phyloP scores from a whole-genome alignment of 176 grass and related monocot genomes.

The Melocanna baccifera region DNA sequence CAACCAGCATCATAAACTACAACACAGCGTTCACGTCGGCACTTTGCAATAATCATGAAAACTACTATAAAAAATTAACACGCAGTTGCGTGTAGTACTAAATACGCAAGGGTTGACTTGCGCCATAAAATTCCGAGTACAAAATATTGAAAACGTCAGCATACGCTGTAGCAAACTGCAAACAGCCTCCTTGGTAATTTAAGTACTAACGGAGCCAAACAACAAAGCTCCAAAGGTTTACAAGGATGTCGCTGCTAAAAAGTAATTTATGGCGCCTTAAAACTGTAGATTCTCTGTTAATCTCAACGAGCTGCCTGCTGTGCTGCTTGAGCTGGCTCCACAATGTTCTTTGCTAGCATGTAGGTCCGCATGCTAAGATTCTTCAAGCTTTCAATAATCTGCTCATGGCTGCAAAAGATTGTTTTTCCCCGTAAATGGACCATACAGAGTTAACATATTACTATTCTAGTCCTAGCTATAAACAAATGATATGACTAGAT shows the following conservation, averaged over 20 bases:
- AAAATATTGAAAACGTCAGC: not conserved
- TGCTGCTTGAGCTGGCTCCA: constrained; percentile 79
- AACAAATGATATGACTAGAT: not conserved
- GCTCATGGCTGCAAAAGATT: constrained; percentile 66
- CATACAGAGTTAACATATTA: not conserved
- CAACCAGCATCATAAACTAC: not conserved
- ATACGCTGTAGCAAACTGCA: not conserved
- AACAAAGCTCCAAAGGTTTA: not conserved
- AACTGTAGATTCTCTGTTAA: not conserved
- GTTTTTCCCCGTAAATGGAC: not conserved
- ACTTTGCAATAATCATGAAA: not conserved
- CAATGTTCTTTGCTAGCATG: constrained; percentile 85
- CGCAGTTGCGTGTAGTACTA: not conserved
- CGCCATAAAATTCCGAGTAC: not conserved
- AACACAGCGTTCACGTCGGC: not conserved
- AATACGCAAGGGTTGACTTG: not conserved
- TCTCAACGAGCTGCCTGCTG: constrained; percentile 52
- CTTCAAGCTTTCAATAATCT: constrained; percentile 85
- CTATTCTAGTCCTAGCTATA: not conserved
- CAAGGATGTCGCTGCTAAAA: not conserved
- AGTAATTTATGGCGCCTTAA: not conserved
- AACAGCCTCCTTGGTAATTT: not conserved
- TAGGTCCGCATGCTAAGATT: constrained; percentile 76
- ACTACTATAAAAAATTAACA: not conserved
- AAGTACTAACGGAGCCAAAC: not conserved